phyloP scores from a whole-genome alignment of 2,329 filamentous ascomycete genomes.

The Aspergillus quadricinctus region DNA sequence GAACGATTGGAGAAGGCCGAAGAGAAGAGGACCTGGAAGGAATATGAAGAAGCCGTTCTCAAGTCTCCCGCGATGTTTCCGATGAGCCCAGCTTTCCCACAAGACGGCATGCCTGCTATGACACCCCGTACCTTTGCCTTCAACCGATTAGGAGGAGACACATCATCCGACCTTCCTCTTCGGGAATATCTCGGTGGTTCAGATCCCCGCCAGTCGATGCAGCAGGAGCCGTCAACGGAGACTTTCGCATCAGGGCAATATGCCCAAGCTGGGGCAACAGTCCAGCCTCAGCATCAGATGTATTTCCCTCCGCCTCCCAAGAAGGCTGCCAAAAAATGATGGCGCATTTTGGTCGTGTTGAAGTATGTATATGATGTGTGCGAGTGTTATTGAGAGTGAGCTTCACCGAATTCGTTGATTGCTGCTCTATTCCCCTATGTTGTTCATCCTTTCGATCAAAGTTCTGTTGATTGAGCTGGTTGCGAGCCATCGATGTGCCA shows the following conservation, averaged over 20 bases:
- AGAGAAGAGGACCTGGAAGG: slow-evolving; percentile 35
- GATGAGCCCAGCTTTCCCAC: slow-evolving; percentile 27
- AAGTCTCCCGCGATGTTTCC: slow-evolving; percentile 35
- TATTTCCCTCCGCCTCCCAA: slow-evolving; percentile 45
- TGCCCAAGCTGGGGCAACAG: slow-evolving; percentile 7
- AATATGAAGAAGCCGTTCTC: slow-evolving; percentile 39
- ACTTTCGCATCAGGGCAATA: slow-evolving; percentile 8
- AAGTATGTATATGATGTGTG: neutral
- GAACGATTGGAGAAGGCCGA: slow-evolving; percentile 30
- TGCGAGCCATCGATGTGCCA: neutral
- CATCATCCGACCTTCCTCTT: slow-evolving; percentile 39
- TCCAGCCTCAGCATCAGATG: slow-evolving; percentile 24
- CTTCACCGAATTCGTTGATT: neutral
- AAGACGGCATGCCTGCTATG: slow-evolving; percentile 31
- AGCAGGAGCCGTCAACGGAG: slow-evolving; percentile 19
- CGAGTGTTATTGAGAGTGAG: neutral
- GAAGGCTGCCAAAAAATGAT: slow-evolving; percentile 29
- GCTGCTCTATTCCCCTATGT: neutral
- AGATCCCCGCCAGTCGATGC: slow-evolving; percentile 18
- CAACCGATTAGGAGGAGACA: slow-evolving; percentile 34
- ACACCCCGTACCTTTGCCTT: slow-evolving; percentile 42
- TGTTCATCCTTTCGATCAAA: neutral
- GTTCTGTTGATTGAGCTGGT: neutral
- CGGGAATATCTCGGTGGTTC: slow-evolving; percentile 28
- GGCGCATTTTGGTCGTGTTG: neutral